Conservation (phyloP, 2,329 filamentous ascomycete species). For the Chaetomium sp. region DNA sequence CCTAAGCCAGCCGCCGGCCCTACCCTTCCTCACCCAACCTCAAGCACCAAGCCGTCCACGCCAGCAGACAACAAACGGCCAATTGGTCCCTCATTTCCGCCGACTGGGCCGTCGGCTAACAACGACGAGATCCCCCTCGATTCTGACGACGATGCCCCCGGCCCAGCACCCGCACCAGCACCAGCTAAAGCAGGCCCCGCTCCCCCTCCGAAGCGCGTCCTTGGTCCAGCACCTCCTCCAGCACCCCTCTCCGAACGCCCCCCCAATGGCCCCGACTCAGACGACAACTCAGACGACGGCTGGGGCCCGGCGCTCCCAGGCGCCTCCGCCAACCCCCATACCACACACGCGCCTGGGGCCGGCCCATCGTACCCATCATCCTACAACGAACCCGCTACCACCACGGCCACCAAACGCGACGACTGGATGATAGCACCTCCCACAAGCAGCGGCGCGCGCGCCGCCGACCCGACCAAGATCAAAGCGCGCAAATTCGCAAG, state of each 20-base stretch:
- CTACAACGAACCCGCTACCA: constrained; percentile 34
- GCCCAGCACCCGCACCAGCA: constrained; percentile 28
- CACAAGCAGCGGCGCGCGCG: constrained; percentile 47
- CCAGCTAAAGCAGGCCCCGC: constrained; percentile 19
- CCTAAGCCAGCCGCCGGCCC: constrained; percentile 25
- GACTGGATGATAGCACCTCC: constrained; percentile 79
- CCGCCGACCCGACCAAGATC: constrained; percentile 71
- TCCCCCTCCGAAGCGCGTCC: constrained; percentile 25
- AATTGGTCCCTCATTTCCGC: constrained; percentile 21
- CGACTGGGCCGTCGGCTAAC: constrained; percentile 25
- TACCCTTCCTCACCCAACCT: constrained; percentile 18
- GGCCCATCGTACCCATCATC: constrained; percentile 30
- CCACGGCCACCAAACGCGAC: constrained; percentile 60
- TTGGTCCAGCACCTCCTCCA: constrained; percentile 40
- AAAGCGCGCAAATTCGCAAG: constrained; percentile 78
- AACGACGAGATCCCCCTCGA: constrained; percentile 37
- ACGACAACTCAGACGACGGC: constrained; percentile 39
- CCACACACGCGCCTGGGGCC: constrained; percentile 34
- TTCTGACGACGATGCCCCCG: constrained; percentile 33
- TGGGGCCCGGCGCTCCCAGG: constrained; percentile 56
- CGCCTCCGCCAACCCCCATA: constrained; percentile 29
- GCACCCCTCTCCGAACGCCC: constrained; percentile 35
- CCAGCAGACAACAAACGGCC: constrained; percentile 1
- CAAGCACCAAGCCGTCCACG: constrained; percentile 4
- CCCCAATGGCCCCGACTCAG: constrained; percentile 27